A percentile compares a stretch with the other conserved stretches of the same genome.
phyloP scores from a whole-genome alignment of 2,329 filamentous ascomycete genomes.

The Ophiobolus disseminans region DNA sequence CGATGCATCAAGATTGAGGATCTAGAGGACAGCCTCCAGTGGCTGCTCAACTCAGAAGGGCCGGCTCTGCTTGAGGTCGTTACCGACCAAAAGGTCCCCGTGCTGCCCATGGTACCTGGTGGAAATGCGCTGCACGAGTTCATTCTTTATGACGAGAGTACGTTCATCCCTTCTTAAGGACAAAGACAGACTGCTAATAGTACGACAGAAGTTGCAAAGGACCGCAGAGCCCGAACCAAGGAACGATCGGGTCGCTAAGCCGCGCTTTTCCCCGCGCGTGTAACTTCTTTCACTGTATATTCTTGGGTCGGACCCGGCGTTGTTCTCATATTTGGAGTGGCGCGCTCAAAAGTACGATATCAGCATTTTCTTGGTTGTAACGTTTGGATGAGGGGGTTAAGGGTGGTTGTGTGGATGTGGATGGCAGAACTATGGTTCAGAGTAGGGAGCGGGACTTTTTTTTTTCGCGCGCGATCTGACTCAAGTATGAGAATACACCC shows the following conservation, averaged over 20 bases:
- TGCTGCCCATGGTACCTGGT: conserved; percentile 95
- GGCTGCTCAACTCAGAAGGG: conserved; percentile 85
- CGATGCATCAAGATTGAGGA: conserved; percentile 77
- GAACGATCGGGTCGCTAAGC: conserved; percentile 36
- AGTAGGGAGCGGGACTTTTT: no score
- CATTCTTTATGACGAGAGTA: conserved; percentile 82
- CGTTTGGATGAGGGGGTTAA: no score
- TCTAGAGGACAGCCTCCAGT: conserved; percentile 77
- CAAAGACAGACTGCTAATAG: conserved; percentile 10
- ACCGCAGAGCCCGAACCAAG: conserved; percentile 41
- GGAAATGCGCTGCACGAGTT: conserved; percentile 92
- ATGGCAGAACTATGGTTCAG: no score
- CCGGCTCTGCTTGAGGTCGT: conserved; percentile 91
- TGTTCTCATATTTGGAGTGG: not conserved
- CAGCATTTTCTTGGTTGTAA: no score
- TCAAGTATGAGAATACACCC: no score
- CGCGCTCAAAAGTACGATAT: not conserved
- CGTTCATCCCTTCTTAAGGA: conserved; percentile 36
- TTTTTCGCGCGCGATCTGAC: no score
- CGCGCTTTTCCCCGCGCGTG: not conserved
- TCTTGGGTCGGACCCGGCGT: not conserved
- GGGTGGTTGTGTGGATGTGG: no score
- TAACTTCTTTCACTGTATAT: not conserved
- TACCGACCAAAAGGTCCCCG: conserved; percentile 87
- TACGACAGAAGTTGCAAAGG: conserved; percentile 26